Evolutionary conservation across 2,329 filamentous ascomycete species (phyloP), one percentile per base, ranked within the genome.

Genomic region (Incumbomyces lentus): DNA sequence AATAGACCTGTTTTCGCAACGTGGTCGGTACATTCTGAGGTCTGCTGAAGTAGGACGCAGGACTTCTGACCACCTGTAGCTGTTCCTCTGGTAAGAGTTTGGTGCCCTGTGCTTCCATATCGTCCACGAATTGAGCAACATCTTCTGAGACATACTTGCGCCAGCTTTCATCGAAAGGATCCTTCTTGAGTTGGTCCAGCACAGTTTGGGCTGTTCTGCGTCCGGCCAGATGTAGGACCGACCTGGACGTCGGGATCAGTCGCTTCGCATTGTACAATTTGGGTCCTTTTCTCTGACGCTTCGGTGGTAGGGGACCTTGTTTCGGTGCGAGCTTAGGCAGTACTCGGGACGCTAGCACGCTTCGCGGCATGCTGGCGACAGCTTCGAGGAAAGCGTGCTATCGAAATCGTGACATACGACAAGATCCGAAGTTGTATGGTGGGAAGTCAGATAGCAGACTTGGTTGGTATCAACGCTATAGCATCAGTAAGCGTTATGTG

Each of bases 1-100:
- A 63, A 55, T 66, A 71, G 47, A 74, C 61, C 56, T 69, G 64
- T 53, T 71, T 69, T 48, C 60, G 55, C 18, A 53, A 40, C 18
- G 48, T 46, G n/a, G 46, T 37, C 2, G 57, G 56, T 14, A 59
- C 60, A 57, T 66, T 53, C 17, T 51, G 32, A 7, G 53, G 49
- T 16, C 35, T 17, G 26, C 47, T 42, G 39, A 58, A 56, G 37
- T 52, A 57, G 13, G 32, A 34, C 8, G 52, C 31, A 3, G 56
- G 55, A 35, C 51, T 46, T 42, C 34, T 17, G 16, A 58, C 38
- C 11, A 57, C 43, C 12, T 40, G 19, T 5, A 47, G 34, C 29
- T 42, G 45, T 38, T 48, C 33, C 19, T 41, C 47, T 19, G 30
- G 47, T 22, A 35, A 22, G 17, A 46, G 36, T 42, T 44, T 46